Base-by-base conservation (phyloP, 805 yeast species). In the Tetrapisispora fleetii region DNA sequence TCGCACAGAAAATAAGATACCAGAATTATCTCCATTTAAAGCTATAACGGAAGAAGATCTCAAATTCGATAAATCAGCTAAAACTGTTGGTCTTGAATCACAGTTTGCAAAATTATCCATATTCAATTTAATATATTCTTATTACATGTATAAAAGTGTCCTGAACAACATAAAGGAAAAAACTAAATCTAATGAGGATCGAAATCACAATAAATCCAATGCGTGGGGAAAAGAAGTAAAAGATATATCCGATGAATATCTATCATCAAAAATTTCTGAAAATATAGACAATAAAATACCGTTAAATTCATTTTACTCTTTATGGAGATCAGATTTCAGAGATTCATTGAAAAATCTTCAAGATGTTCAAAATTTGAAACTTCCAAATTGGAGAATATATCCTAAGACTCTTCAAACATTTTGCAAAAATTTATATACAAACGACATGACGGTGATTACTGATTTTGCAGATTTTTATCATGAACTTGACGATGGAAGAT, bases 81-180 rank as follows among this genome's bases (percentile, higher is more conserved):
- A 52, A 43, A 33, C 53, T 27, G 46, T 48, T 17, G 39, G 52
- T 21, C 47, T 45, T 35, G 50, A 53, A 40, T 49, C 58, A 2
- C 52, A 57, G 30, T 39, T 52, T 38, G 58, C 54, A 1, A 63
- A 59, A 40, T 52, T 58, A 52, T 59, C 65, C 1, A 37, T 63
- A 7, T 63, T 59, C 43, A 56, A 60, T 46, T 50, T 63, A 55
- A 36, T 63, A n/a, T 60, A 62, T 50, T 54, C 65, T 3, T 63
- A 45, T 47, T 55, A 54, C 19, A 36, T 60, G 19, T 58, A 54
- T 49, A 54, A 52, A 36, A 51, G 52, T 24, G 57, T 59, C 7
- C 22, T 53, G 2, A 13, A 24, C 24, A 35, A 40, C 4, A 47
- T 48, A 6, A 44, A 33, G 1, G 19, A 19, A 9, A 17, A 37